Base-by-base conservation (phyloP, 257 asterid species). In the Anisodus tanguticus region DNA sequence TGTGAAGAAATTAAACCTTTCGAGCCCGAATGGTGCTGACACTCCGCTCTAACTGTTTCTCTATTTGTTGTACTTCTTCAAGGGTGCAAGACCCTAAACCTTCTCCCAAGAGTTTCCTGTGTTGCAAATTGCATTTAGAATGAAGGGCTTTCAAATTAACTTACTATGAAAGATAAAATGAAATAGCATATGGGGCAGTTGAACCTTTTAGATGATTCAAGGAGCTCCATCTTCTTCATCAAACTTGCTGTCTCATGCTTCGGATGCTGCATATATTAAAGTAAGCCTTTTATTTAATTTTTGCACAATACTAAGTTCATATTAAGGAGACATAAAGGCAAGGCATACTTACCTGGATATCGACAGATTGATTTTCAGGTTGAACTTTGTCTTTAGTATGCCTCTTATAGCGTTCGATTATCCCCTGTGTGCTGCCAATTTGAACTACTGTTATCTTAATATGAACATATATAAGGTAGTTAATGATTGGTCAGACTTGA, bases 81-180 rank as follows among this genome's bases (percentile, higher is more conserved):
- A 91, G 77, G 84, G 79, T 82, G 90, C 98, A 93, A 6, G 97
- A 59, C 16, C 88, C 88, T 70, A 97, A 71, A 22, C 94, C 91
- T 89, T 97, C 98, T 8, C 99, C 99, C 80, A 94, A 88, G 62
- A 94, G 89, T 89, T 89, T 97, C 90, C 99, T 97, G 84, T 96
- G 83, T 55, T 45, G 11, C 22, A 77, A 74, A 64, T 64, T 19
- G 8, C 60, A 13, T 9, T 59, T 85, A 47, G 0, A 66, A 66
- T 15, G 54, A 45, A 71, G 17, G 6, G 35, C 10, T 66, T 66
- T 15, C 12, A 15, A 68, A 3, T 31, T 31, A 31, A 15, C 26
- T 68, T 37, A 39, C 53, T 68, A 9, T 68, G 3, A 67, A 13
- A 2, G 76, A 41, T 41, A 67, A 71, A 69, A 81, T 81, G 76